Conservation (phyloP, 169 alveolate species). For the Plasmodium vivax region DNA sequence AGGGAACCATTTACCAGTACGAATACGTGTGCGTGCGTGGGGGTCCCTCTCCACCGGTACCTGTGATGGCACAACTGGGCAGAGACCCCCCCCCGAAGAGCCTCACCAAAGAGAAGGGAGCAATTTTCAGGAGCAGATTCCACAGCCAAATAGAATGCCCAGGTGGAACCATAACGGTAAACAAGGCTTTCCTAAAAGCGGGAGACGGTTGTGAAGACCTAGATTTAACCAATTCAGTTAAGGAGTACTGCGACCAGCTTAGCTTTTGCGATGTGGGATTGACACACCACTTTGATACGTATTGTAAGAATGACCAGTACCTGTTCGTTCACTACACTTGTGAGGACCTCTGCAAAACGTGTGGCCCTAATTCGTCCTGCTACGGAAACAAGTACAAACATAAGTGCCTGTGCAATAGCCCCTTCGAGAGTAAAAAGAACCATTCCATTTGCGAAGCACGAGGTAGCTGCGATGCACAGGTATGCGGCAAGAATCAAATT, state of each 20-base stretch:
- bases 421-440: neutral
- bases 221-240: constrained; percentile 6
- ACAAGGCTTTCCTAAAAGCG: constrained; percentile 18
- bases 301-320: constrained; percentile 27
- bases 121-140: constrained; percentile 30
- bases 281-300: constrained; percentile 43
- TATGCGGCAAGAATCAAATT: constrained; percentile 9
- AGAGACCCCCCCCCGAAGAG: neutral
- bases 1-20: constrained; percentile 5
- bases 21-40: constrained; percentile 15
- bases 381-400: constrained; percentile 30
- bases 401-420: constrained; percentile 37
- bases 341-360: neutral
- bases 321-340: constrained; percentile 37
- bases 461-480: neutral
- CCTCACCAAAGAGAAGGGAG: neutral
- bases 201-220: constrained; percentile 45
- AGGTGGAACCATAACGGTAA: constrained; percentile 29
- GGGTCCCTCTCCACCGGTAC: neutral
- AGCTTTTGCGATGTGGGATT: constrained; percentile 41
- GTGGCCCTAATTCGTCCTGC: constrained; percentile 15
- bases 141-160: constrained; percentile 30
- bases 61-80: neutral
- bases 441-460: constrained; percentile 1
- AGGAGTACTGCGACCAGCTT: constrained; percentile 22